These are phyloP conservation scores for Leccinum subspadiceum DNA, from an alignment of 1,284 basidiomycete genomes.

Conservation along the genomic window DNA sequence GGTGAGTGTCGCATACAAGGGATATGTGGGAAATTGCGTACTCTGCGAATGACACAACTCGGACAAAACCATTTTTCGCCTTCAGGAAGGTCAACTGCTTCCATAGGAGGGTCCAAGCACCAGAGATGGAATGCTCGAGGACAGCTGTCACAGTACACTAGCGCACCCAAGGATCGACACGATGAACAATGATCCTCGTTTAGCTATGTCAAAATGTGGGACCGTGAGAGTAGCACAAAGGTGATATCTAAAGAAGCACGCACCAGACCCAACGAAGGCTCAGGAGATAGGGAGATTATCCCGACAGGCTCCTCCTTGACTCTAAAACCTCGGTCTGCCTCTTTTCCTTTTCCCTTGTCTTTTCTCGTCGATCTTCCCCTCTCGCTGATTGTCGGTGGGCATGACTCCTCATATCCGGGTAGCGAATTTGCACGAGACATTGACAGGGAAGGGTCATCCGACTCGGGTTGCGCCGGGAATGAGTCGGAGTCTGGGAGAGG, in stretches of 20 bases:
- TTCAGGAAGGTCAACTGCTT: slow-evolving; percentile 79
- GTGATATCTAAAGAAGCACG: slow-evolving; percentile 26
- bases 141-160: slow-evolving; percentile 97
- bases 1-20: slow-evolving; percentile 14
- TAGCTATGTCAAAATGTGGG: slow-evolving; percentile 43
- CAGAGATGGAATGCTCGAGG: slow-evolving; percentile 94
- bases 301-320: slow-evolving; percentile 70
- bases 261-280: slow-evolving; percentile 43
- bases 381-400: slow-evolving; percentile 29
- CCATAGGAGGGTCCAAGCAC: slow-evolving; percentile 95
- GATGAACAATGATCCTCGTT: slow-evolving; percentile 96
- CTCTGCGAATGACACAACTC: slow-evolving; percentile 67
- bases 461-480: slow-evolving; percentile 47
- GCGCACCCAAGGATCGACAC: slow-evolving; percentile 76
- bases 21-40: slow-evolving; percentile 35
- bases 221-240: slow-evolving; percentile 18
- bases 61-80: slow-evolving; percentile 95
- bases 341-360: slow-evolving; percentile 68
- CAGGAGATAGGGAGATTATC: slow-evolving; percentile 48
- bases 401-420: slow-evolving; percentile 45
- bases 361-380: slow-evolving; percentile 37
- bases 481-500: slow-evolving; percentile 40
- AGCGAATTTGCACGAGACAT: slow-evolving; percentile 62
- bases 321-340: slow-evolving; percentile 50
- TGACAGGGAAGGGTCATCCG: slow-evolving; percentile 44